Evolutionary conservation across 164 flowering plant species (phyloP).

Genomic region (Berberis thunbergii): DNA sequence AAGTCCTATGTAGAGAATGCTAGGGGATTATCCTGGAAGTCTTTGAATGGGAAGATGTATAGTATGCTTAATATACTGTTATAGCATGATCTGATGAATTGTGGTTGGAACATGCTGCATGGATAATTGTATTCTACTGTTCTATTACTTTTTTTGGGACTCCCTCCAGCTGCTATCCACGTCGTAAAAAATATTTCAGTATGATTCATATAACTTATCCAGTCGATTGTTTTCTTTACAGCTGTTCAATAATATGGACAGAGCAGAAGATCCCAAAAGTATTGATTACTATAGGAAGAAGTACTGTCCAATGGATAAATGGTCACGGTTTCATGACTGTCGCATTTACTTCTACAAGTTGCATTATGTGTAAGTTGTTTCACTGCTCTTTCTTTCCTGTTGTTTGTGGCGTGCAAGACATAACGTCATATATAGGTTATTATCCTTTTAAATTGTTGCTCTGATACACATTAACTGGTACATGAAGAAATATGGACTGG

Average conservation of each 20-base stretch:
- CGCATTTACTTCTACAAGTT: constrained; percentile 43
- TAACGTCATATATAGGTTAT: background rate
- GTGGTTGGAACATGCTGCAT: too few species aligned
- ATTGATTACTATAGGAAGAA: constrained; percentile 58
- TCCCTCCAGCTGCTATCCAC: too few species aligned
- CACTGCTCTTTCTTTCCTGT: background rate
- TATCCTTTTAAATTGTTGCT: background rate
- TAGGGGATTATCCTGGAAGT: too few species aligned
- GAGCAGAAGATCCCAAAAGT: constrained; percentile 31
- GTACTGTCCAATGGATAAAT: constrained; percentile 52
- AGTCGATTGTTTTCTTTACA: constrained; percentile 13
- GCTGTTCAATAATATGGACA: constrained; percentile 48
- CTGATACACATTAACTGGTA: constrained; percentile 8
- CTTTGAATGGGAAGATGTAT: too few species aligned
- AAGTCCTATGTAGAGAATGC: too few species aligned
- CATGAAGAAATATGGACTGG: constrained; percentile 38
- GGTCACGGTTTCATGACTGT: constrained; percentile 61
- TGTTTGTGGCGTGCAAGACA: background rate
- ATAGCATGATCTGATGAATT: too few species aligned
- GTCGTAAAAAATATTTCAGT: too few species aligned
- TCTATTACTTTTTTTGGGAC: too few species aligned
- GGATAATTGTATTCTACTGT: too few species aligned
- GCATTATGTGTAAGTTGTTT: constrained; percentile 28
- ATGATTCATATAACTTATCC: background rate
- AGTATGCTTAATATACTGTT: too few species aligned